phyloP scores from a whole-genome alignment of 306 rosid genomes.

The Clitoria ternatea region DNA sequence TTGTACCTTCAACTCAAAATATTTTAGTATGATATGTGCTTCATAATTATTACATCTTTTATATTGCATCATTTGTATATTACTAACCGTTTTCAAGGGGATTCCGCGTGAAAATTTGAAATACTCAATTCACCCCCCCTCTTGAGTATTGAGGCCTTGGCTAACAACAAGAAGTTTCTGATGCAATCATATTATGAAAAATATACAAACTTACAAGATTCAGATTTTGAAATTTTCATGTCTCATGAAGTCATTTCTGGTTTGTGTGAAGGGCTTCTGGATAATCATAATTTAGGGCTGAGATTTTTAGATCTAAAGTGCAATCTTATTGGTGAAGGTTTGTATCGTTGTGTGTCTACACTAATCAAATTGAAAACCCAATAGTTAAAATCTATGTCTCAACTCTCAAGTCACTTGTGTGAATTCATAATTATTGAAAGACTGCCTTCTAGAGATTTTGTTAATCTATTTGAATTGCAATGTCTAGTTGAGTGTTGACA shows the following conservation, averaged over 20 bases:
- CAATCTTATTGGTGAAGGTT: slow-evolving; percentile 69
- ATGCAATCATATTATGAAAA: slow-evolving; percentile 54
- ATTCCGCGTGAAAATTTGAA: too few species aligned
- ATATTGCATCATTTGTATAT: too few species aligned
- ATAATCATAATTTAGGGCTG: slow-evolving; percentile 25
- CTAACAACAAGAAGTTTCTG: slow-evolving; percentile 34
- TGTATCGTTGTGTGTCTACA: slow-evolving; percentile 61
- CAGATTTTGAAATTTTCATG: slow-evolving; percentile 50
- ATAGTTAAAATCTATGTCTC: slow-evolving; percentile 22
- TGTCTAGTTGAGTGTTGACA: slow-evolving; percentile 75
- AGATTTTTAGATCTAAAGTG: slow-evolving; percentile 41
- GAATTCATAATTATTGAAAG: slow-evolving; percentile 62
- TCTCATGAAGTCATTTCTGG: slow-evolving; percentile 45
- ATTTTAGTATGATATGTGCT: too few species aligned
- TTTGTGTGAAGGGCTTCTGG: slow-evolving; percentile 40
- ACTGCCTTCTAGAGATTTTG: slow-evolving; percentile 68
- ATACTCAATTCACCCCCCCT: too few species aligned
- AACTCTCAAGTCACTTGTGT: slow-evolving; percentile 40
- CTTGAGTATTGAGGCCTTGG: slow-evolving; percentile 22
- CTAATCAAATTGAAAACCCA: slow-evolving; percentile 37
- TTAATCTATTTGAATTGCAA: slow-evolving; percentile 83
- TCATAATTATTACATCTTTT: too few species aligned
- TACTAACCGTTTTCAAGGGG: too few species aligned
- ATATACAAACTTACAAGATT: slow-evolving; percentile 38
- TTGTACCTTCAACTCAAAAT: too few species aligned